These are phyloP conservation scores for Populus pruinosa DNA, from an alignment of 345 rosid genomes.

Conservation along the genomic window DNA sequence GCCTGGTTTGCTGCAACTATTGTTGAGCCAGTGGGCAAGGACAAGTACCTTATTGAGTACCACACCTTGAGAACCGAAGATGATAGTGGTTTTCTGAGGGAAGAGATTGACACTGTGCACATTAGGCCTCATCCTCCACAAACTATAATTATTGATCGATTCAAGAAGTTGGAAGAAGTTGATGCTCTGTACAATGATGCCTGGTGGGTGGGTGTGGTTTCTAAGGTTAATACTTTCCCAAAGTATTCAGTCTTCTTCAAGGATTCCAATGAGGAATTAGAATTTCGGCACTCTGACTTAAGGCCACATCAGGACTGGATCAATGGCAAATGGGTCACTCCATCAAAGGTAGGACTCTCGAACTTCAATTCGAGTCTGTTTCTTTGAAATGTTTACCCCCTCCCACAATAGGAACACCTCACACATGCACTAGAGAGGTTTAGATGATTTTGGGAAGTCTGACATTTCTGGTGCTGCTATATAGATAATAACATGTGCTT, in stretches of 20 bases:
- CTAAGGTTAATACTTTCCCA: conserved; percentile 44
- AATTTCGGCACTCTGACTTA: conserved; percentile 53
- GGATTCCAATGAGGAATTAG: conserved; percentile 45
- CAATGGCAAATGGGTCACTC: conserved; percentile 55
- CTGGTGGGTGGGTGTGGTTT: conserved; percentile 82
- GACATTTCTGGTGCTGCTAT: not conserved
- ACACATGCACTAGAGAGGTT: not conserved
- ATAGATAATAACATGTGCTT: not conserved
- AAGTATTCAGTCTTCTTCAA: conserved; percentile 53
- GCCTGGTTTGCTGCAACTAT: conserved; percentile 77
- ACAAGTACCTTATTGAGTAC: conserved; percentile 58
- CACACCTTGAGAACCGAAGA: conserved; percentile 62
- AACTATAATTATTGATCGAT: conserved; percentile 29
- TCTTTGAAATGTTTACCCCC: not conserved
- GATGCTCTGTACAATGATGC: conserved; percentile 77
- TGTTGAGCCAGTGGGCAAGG: conserved; percentile 40
- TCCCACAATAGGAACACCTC: not conserved
- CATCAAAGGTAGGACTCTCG: conserved; percentile 39
- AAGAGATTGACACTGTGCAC: conserved; percentile 44
- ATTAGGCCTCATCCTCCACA: conserved; percentile 76
- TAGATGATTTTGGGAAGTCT: not conserved
- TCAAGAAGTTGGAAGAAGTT: conserved; percentile 60
- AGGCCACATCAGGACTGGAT: conserved; percentile 82
- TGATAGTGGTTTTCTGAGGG: conserved; percentile 58
- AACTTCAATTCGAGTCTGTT: not conserved